Percentiles rank a stretch among this genome's conserved stretches.
phyloP scores from a whole-genome alignment of 805 yeast genomes.

The Nakazawaea wyomingensis region DNA sequence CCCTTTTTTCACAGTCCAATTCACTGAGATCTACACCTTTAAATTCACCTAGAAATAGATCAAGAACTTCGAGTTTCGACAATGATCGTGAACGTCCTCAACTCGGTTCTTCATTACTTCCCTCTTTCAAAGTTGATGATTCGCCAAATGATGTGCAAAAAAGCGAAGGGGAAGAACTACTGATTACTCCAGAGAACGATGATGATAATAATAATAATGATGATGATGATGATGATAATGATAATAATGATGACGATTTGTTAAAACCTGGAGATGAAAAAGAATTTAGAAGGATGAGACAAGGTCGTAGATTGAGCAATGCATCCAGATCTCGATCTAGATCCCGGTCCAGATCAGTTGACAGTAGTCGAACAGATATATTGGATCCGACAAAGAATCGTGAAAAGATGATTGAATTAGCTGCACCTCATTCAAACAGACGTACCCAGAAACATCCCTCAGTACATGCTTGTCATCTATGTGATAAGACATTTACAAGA shows the following conservation, averaged over 20 bases:
- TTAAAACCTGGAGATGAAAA: constrained; percentile 22
- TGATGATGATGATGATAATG: constrained; percentile 18
- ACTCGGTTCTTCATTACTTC: constrained; percentile 15
- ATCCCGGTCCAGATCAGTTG: constrained; percentile 27
- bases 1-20: constrained; percentile 48
- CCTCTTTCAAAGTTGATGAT: constrained; percentile 9
- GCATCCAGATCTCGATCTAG: constrained; percentile 24
- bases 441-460: constrained; percentile 69
- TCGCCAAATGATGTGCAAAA: no score
- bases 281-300: constrained; percentile 9
- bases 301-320: constrained; percentile 11
- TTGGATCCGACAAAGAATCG: constrained; percentile 24
- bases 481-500: constrained; percentile 84
- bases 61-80: constrained; percentile 25
- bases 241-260: constrained; percentile 17
- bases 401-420: constrained; percentile 62
- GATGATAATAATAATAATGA: constrained; percentile 16
- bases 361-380: constrained; percentile 13
- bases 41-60: constrained; percentile 29
- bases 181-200: not conserved
- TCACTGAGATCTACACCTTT: constrained; percentile 22
- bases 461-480: constrained; percentile 70
- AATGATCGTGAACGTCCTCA: constrained; percentile 22
- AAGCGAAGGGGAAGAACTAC: no score
- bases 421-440: constrained; percentile 50